A percentile compares a stretch with the other conserved stretches of the same genome.
phyloP scores from a whole-genome alignment of 2,329 filamentous ascomycete genomes.

The Neocatenulostroma microsporum region DNA sequence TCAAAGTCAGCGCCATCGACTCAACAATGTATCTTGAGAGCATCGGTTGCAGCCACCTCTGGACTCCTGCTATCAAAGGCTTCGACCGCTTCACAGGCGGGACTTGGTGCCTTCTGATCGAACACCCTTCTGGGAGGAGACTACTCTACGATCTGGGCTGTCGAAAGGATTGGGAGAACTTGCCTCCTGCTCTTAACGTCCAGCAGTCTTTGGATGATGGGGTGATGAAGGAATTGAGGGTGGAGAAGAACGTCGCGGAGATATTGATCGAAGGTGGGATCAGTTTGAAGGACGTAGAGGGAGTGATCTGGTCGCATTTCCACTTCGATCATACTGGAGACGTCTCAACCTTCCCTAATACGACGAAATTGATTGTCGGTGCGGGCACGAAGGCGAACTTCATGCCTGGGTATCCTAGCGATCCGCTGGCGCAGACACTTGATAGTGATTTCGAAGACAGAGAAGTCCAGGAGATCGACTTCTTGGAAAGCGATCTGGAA shows the following conservation, averaged over 20 bases:
- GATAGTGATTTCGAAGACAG: slow-evolving; percentile 32
- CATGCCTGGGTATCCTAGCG: slow-evolving; percentile 36
- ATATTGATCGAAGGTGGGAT: slow-evolving; percentile 27
- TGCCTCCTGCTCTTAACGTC: slow-evolving; percentile 18
- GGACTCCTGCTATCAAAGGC: slow-evolving; percentile 8
- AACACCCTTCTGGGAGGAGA: slow-evolving; percentile 32
- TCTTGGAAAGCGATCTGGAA: slow-evolving; percentile 22
- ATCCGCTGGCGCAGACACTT: slow-evolving; percentile 27
- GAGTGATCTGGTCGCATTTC: slow-evolving; percentile 23
- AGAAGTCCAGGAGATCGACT: slow-evolving; percentile 23
- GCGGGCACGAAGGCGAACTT: slow-evolving; percentile 34
- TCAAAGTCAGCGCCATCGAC: slow-evolving; percentile 24
- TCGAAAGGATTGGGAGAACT: slow-evolving; percentile 37
- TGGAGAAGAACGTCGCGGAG: slow-evolving; percentile 34
- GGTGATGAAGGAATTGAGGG: slow-evolving; percentile 22
- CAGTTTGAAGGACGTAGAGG: slow-evolving; percentile 23
- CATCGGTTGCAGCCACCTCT: slow-evolving; percentile 5
- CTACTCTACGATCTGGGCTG: slow-evolving; percentile 37
- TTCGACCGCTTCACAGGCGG: slow-evolving; percentile 10
- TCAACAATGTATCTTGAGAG: slow-evolving; percentile 9
- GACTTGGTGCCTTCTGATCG: slow-evolving; percentile 34
- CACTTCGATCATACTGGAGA: slow-evolving; percentile 40
- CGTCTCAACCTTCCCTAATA: slow-evolving; percentile 30
- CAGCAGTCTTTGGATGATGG: slow-evolving; percentile 22
- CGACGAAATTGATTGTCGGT: slow-evolving; percentile 37